Evolutionary conservation across 2,329 filamentous ascomycete genomes (phyloP), one percentile per base, ranked within the genome.

Genomic region (Exophiala sp.): DNA sequence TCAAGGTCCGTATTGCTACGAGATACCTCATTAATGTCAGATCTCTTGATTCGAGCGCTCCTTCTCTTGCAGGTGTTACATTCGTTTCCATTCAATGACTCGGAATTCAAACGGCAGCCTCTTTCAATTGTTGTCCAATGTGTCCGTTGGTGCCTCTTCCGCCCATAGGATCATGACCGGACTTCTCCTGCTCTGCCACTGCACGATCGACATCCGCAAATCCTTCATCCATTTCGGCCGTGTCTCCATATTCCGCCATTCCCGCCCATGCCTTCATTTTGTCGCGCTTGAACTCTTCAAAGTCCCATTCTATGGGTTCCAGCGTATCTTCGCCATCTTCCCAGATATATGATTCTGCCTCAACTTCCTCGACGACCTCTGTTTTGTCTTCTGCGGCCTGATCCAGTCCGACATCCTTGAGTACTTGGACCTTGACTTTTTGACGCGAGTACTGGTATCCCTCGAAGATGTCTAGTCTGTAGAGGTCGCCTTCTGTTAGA

Each of bases 221-320:
- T 3, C 62, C 63, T 40, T 65, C 61, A 43, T 65, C 63, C 16
- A 62, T 54, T 59, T 74, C 74, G 53, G 78, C 74, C 14, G 69
- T 72, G 57, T 76, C 74, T 32, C 68, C 68, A 12, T 42, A 47
- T 16, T 47, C 43, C n/a, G 35, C 54, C 40, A 62, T 21, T 10
- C 75, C 78, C 55, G 78, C 74, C 84, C 84, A 86, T 62, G 74
- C 73, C 45, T 69, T 65, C 78, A 87, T 75, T 75, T 91, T 95
- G 58, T 94, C 85, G 63, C 78, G 77, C 57, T 86, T 83, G 68
- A 96, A 97, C 59, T 88, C 83, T 44, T 86, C 84, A 72, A 91
- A 94, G 68, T 95, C 89, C 92, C 92, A 97, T 69, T 96, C 91
- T 18, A 75, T 71, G 32, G 81, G 75, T 69, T 95, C 89, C 14